Base-by-base conservation (phyloP, 768 basidiomycete species). In the Calvatia gigantea region DNA sequence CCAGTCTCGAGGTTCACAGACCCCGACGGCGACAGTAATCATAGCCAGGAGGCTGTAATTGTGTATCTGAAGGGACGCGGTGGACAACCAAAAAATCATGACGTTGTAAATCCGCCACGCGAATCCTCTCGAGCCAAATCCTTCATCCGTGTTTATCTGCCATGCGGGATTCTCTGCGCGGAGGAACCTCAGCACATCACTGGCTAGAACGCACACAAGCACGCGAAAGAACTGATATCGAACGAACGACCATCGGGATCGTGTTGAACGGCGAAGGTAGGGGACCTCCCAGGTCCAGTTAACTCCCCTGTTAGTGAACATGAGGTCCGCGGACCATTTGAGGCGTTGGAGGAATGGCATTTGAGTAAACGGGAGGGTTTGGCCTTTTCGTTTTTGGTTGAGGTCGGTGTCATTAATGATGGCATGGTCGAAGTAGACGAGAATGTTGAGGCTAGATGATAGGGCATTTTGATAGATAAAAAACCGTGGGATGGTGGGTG, bases 1-100 rank as follows among this genome's bases (percentile, higher is more conserved):
- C 69, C 70, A 74, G 21, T 65, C 59, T 8, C 58, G 44, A 0
- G 70, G 68, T 3, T 61, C 42, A 3, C 62, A 64, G 6, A 60
- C 19, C 1, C 56, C 51, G 7, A 50, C 3, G 3, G 57, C 57
- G 17, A 66, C 63, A 6, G 50, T 27, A n/a, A 60, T 25, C 9
- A 42, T 38, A 15, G 59, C 42, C n/a, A 19, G 11, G 14, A 54
- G 6, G 6, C 33, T 35, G 33, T 57, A 50, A 9, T 32, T 28
- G 1, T 38, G 25, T 17, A 33, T 27, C 47, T 47, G 32, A 38
- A 8, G 9, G n/a, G 45, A 12, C 15, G 32, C 37, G 5, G 35
- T 19, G 4, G 39, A 29, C 7, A 33, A 17, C 56, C 56, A 60
- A 38, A 38, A 51, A 8, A 60, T 2, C 14, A 46, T 25, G 17